These are phyloP conservation scores for Mycena polygramma DNA, from an alignment of 768 basidiomycete species.

Conservation along the genomic window DNA sequence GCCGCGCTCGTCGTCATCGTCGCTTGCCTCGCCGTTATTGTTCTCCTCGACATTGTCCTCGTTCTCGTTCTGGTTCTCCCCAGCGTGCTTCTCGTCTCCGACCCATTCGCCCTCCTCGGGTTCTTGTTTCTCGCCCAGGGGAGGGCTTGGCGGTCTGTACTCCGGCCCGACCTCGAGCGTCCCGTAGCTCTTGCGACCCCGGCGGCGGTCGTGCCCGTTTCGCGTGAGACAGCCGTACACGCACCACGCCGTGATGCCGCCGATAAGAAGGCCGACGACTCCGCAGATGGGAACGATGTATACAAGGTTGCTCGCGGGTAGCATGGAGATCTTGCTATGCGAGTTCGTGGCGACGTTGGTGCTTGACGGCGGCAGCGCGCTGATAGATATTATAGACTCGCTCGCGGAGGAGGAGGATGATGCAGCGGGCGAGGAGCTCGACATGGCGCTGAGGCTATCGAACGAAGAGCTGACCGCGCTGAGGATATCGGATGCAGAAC, in stretches of 20 bases:
- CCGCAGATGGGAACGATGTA: constrained; percentile 50
- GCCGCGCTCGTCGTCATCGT: constrained; percentile 19
- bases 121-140: constrained; percentile 28
- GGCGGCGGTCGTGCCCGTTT: constrained; percentile 30
- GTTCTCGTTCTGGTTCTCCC: constrained; percentile 24
- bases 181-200: constrained; percentile 38
- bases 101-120: constrained; percentile 33
- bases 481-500: constrained; percentile 14
- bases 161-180: constrained; percentile 40
- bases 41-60: constrained; percentile 19
- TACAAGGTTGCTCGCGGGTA: constrained; percentile 41
- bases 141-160: constrained; percentile 39
- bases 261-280: constrained; percentile 47
- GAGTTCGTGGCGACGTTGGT: constrained; percentile 28
- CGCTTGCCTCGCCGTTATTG: constrained; percentile 16
- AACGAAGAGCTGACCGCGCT: constrained; percentile 10
- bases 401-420: constrained; percentile 36
- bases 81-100: constrained; percentile 27
- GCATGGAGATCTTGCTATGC: constrained; percentile 35
- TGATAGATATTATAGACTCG: constrained; percentile 49
- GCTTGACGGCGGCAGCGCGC: constrained; percentile 45
- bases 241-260: constrained; percentile 50
- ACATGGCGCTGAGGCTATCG: neutral
- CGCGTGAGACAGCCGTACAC: constrained; percentile 51
- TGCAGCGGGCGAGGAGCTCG: constrained; percentile 28